phyloP scores from a whole-genome alignment of 2,329 filamentous ascomycete genomes.

The Sphaerulina vaccinii region DNA sequence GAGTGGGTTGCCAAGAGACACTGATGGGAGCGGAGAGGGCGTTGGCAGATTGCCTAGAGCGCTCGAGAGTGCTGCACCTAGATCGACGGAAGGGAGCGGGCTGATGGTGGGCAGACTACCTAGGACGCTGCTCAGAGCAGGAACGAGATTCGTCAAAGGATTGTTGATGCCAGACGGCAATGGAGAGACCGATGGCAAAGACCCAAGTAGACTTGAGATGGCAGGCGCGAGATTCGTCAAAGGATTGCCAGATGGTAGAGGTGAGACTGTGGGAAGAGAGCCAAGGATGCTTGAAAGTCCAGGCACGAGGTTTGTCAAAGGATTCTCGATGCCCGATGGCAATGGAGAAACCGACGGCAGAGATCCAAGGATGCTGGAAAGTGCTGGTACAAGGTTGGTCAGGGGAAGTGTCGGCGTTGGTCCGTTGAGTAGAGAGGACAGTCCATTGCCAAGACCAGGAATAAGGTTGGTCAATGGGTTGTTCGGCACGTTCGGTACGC shows the following conservation, averaged over 20 bases:
- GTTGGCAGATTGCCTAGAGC: neutral
- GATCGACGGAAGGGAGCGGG: neutral
- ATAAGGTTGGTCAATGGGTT: neutral
- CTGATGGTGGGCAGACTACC: neutral
- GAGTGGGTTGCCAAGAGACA: neutral
- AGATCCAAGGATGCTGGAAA: neutral
- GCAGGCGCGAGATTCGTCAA: neutral
- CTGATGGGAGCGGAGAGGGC: no score
- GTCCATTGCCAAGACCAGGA: no score
- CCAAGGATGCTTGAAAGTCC: constrained; percentile 8
- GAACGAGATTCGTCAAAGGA: constrained; percentile 6
- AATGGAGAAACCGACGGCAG: neutral
- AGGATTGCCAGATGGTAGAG: neutral
- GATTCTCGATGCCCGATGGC: neutral
- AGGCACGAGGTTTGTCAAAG: constrained; percentile 6
- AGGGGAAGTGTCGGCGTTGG: no score
- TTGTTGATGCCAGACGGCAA: no score
- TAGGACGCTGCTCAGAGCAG: neutral
- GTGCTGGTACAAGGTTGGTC: neutral
- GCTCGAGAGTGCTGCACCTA: neutral
- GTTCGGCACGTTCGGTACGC: no score
- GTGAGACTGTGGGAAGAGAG: neutral
- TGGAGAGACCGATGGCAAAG: no score
- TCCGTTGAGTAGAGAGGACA: no score
- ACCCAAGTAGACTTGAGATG: no score